Conservation (phyloP, 2,329 filamentous ascomycete genomes). For the Pseudogymnoascus sp. region DNA sequence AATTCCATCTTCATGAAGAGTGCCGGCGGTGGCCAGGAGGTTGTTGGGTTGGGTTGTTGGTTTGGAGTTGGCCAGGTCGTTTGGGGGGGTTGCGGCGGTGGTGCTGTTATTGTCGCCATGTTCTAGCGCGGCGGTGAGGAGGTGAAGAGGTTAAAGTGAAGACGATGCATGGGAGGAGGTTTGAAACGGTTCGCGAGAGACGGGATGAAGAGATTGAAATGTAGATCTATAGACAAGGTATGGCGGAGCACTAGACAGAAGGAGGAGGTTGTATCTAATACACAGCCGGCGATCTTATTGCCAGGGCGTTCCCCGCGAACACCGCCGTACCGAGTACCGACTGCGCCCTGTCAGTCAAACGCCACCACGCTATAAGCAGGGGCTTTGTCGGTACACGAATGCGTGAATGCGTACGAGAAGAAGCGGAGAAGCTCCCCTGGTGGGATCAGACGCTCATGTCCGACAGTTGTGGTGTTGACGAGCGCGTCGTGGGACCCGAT, state of each 20-base stretch:
- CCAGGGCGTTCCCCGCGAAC: not conserved
- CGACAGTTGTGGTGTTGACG: not conserved
- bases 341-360: not conserved
- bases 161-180: not conserved
- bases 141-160: not conserved
- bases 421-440: not conserved
- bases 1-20: not conserved
- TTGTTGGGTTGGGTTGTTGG: not conserved
- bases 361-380: not conserved
- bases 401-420: not conserved
- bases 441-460: not conserved
- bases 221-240: not conserved
- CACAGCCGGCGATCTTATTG: not conserved
- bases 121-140: not conserved
- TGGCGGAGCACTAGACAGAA: not conserved
- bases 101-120: not conserved
- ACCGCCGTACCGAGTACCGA: not conserved
- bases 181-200: not conserved
- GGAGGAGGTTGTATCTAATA: not conserved
- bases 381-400: not conserved
- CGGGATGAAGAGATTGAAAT: not conserved
- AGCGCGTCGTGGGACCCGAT: not conserved
- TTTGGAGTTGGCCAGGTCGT: not conserved
- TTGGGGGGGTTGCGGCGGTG: not conserved
- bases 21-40: not conserved